phyloP scores from a whole-genome alignment of 2,329 filamentous ascomycete species.

The Aspergillus ruber region DNA sequence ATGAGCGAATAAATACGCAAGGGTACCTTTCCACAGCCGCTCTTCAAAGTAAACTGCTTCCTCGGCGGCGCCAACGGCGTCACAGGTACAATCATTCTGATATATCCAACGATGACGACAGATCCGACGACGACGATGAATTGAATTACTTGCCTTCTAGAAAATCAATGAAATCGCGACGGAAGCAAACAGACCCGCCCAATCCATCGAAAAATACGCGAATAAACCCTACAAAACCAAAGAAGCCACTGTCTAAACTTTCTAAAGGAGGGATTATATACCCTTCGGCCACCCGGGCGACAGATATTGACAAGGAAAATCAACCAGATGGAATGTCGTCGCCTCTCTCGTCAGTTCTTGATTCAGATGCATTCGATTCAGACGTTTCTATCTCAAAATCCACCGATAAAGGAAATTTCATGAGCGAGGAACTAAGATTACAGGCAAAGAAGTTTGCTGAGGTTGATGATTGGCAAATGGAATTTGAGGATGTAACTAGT shows the following conservation, averaged over 20 bases:
- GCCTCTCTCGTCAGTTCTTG: slow-evolving; percentile 26
- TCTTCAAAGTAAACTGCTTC: slow-evolving; percentile 31
- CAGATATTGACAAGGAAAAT: slow-evolving; percentile 26
- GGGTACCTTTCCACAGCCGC: slow-evolving; percentile 27
- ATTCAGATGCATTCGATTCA: slow-evolving; percentile 23
- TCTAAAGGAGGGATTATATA: slow-evolving; percentile 11
- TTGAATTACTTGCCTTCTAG: slow-evolving; percentile 23
- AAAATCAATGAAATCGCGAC: slow-evolving; percentile 10
- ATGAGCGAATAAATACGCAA: slow-evolving; percentile 6
- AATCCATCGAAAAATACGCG: slow-evolving; percentile 15
- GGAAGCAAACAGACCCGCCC: slow-evolving; percentile 12
- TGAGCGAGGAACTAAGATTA: slow-evolving; percentile 31
- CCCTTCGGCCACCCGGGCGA: neutral
- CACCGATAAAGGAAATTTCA: slow-evolving; percentile 10
- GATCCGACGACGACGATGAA: slow-evolving; percentile 33
- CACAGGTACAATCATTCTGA: slow-evolving; percentile 17
- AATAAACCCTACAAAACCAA: slow-evolving; percentile 4
- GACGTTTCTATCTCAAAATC: slow-evolving; percentile 11
- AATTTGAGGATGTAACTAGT: slow-evolving; percentile 35
- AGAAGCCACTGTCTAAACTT: slow-evolving; percentile 9
- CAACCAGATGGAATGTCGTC: slow-evolving; percentile 20
- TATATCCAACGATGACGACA: slow-evolving; percentile 20
- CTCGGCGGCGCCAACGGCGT: slow-evolving; percentile 24
- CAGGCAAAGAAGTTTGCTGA: slow-evolving; percentile 36
- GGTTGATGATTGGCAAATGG: slow-evolving; percentile 38